phyloP scores from a whole-genome alignment of 139 green algal species.

The Chlamydomonas incerta region DNA sequence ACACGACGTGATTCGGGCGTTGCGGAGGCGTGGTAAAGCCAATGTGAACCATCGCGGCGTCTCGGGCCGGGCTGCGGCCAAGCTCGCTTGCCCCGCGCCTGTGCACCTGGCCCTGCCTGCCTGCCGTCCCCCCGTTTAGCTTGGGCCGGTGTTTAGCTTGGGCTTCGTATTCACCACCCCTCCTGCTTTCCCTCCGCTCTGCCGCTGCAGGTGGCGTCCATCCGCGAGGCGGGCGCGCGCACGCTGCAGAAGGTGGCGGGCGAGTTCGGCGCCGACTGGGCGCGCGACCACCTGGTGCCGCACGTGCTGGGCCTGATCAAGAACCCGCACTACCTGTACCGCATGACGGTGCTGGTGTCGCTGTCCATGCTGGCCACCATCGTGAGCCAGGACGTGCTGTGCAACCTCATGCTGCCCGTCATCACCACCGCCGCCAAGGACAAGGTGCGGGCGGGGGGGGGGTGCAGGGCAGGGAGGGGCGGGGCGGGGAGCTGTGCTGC shows the following conservation, averaged over 20 bases:
- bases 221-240: constrained; percentile 92
- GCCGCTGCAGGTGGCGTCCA: constrained; percentile 72
- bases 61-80: too few species aligned
- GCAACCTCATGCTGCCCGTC: constrained; percentile 88
- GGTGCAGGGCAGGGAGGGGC: too few species aligned
- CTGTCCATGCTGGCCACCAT: constrained; percentile 85
- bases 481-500: too few species aligned
- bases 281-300: constrained; percentile 90
- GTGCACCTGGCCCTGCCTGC: too few species aligned
- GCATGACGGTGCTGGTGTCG: constrained; percentile 92
- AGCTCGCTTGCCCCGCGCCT: too few species aligned
- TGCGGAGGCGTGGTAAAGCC: too few species aligned
- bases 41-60: too few species aligned
- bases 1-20: too few species aligned
- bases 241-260: constrained; percentile 91
- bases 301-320: constrained; percentile 70
- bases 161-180: too few species aligned
- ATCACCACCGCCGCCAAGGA: constrained; percentile 87
- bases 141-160: too few species aligned
- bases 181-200: too few species aligned
- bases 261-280: constrained; percentile 96
- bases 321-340: constrained; percentile 95
- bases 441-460: constrained; percentile 24
- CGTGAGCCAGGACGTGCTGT: constrained; percentile 87
- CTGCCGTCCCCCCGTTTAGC: too few species aligned